Evolutionary conservation across 441 rosid genomes (phyloP).

Genomic region (Hura crepitans): DNA sequence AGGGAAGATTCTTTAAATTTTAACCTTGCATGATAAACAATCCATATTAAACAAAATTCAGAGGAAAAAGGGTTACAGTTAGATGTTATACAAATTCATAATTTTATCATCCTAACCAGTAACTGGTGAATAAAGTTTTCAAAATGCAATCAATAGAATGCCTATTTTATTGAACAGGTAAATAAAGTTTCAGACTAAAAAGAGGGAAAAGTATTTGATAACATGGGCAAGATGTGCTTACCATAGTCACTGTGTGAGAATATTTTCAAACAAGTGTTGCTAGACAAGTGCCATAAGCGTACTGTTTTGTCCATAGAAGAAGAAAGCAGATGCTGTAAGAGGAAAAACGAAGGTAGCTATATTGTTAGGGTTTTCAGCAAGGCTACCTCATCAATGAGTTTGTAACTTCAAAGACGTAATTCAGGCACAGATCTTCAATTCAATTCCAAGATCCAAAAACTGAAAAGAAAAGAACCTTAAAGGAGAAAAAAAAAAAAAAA

Average conservation of each 20-base stretch:
- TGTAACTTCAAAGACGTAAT: constrained; percentile 16
- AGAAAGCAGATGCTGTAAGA: constrained; percentile 43
- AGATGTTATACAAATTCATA: neutral
- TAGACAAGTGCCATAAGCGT: constrained; percentile 64
- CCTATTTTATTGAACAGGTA: neutral
- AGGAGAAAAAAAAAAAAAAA: neutral
- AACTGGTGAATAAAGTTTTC: neutral
- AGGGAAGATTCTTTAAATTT: neutral
- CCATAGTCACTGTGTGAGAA: constrained; percentile 69
- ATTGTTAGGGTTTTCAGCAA: neutral
- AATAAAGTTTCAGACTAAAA: neutral
- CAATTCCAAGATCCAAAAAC: neutral
- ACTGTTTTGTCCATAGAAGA: constrained; percentile 67
- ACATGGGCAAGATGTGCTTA: constrained; percentile 31
- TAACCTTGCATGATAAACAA: neutral
- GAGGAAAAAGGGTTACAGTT: neutral
- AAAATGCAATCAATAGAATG: neutral
- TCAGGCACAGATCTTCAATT: neutral
- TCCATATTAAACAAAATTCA: neutral
- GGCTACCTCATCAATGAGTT: neutral
- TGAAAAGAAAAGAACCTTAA: neutral
- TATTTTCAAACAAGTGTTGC: constrained; percentile 45
- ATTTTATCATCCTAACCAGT: neutral
- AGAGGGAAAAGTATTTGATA: constrained; percentile 9
- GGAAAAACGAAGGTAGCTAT: constrained; percentile 5